Evolutionary conservation across 331 rosid species (phyloP).

Genomic region (Spiraea crenata): DNA sequence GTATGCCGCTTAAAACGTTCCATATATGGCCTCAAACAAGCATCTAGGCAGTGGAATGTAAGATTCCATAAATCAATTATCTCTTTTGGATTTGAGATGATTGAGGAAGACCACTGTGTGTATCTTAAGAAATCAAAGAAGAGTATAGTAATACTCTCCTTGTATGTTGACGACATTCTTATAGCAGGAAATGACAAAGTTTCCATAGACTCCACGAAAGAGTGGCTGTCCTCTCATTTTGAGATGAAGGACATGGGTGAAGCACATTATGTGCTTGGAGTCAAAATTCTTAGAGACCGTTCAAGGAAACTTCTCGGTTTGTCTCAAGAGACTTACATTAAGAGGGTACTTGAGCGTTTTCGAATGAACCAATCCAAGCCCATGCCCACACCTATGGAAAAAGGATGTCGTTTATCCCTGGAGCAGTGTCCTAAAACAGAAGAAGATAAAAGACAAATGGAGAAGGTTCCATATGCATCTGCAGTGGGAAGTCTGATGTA

Average conservation of each 20-base stretch:
- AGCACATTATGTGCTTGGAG: background rate
- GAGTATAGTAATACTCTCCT: too few species aligned
- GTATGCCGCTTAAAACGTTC: background rate
- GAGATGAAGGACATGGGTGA: too few species aligned
- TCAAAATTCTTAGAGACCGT: background rate
- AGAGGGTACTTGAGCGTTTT: background rate
- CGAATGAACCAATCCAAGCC: background rate
- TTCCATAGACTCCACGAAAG: too few species aligned
- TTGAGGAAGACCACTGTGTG: too few species aligned
- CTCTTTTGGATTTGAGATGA: too few species aligned
- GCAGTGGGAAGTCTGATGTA: background rate
- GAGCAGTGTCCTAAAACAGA: background rate
- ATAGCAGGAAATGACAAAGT: too few species aligned
- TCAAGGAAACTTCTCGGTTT: background rate
- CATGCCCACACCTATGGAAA: background rate
- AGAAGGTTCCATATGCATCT: background rate
- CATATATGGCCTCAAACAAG: background rate
- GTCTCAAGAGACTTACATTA: constrained; percentile 2
- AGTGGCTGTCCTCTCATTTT: too few species aligned
- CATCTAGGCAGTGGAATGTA: background rate
- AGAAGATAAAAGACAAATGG: background rate
- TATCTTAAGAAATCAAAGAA: too few species aligned
- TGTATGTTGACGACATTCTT: too few species aligned
- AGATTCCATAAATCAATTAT: background rate
- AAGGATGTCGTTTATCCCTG: background rate